Conservation (phyloP, 2,329 filamentous ascomycete species). For the Metarhizium album region DNA sequence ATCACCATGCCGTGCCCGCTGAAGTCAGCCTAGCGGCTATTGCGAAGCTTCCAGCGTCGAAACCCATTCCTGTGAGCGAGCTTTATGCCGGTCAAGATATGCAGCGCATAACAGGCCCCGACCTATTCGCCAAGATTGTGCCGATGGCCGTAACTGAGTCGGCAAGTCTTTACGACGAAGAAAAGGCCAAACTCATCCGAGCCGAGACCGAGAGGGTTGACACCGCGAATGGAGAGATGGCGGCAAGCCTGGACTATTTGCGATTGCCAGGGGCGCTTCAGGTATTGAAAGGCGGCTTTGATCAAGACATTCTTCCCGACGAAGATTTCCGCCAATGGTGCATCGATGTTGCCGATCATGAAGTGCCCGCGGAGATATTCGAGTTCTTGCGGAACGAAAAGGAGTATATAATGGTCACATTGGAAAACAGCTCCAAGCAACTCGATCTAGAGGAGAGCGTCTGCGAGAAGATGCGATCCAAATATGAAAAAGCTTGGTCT, state of each 20-base stretch:
- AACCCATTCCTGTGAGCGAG: conserved; percentile 93
- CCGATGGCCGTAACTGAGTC: conserved; percentile 94
- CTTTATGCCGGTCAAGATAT: conserved; percentile 96
- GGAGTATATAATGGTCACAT: conserved; percentile 55
- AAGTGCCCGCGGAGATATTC: conserved; percentile 67
- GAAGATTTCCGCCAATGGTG: conserved; percentile 93
- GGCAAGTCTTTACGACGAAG: conserved; percentile 93
- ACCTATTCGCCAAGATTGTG: conserved; percentile 94
- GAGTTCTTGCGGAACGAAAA: conserved; percentile 71
- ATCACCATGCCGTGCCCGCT: conserved; percentile 82
- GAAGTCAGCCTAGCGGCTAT: conserved; percentile 75
- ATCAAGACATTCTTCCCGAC: conserved; percentile 79
- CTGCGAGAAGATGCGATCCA: conserved; percentile 98
- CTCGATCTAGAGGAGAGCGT: conserved; percentile 96
- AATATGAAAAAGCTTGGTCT: conserved; percentile 92
- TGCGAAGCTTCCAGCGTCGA: conserved; percentile 85
- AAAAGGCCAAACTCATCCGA: conserved; percentile 90
- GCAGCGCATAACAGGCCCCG: conserved; percentile 88
- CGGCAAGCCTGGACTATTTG: conserved; percentile 84
- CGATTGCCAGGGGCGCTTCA: conserved; percentile 82
- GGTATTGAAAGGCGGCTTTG: conserved; percentile 83
- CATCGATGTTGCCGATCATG: conserved; percentile 78
- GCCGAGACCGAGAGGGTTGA: conserved; percentile 92
- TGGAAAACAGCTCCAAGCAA: conserved; percentile 78
- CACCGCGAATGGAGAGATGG: conserved; percentile 89